Evolutionary conservation across 1,139 yeast genomes (phyloP).

Genomic region (Geotrichum cucujoidarum): DNA sequence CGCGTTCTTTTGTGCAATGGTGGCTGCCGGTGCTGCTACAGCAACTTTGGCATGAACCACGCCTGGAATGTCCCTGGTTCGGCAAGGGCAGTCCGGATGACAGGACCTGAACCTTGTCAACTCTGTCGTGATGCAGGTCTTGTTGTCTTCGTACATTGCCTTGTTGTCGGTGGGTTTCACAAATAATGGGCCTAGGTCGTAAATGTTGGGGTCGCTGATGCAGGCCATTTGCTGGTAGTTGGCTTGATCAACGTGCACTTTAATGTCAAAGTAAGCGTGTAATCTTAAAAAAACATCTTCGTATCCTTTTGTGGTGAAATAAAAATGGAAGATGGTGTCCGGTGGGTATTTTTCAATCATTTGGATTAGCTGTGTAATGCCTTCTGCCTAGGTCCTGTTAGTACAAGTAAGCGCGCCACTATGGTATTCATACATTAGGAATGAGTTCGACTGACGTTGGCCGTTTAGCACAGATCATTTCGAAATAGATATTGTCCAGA

Average conservation of each 20-base stretch:
- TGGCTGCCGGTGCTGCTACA: conserved; percentile 1
- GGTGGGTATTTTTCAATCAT: conserved; percentile 44
- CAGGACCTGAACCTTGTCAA: conserved; percentile 38
- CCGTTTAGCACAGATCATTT: conserved; percentile 52
- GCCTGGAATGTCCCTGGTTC: conserved; percentile 21
- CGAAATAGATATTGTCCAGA: conserved; percentile 50
- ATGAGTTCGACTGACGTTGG: background rate
- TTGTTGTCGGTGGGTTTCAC: background rate
- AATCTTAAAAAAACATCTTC: conserved; percentile 52
- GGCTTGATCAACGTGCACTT: conserved; percentile 37
- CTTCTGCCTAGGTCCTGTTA: conserved; percentile 34
- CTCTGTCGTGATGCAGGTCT: conserved; percentile 25
- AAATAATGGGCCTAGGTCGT: conserved; percentile 15
- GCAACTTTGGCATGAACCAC: conserved; percentile 10
- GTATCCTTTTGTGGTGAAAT: conserved; percentile 48
- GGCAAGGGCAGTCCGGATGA: conserved; percentile 26
- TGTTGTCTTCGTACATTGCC: conserved; percentile 12
- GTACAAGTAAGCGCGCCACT: conserved; percentile 38
- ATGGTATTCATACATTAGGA: conserved; percentile 30
- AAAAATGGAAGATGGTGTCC: conserved; percentile 42
- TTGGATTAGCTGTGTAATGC: conserved; percentile 39
- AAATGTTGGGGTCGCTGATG: conserved; percentile 20
- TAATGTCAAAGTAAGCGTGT: conserved; percentile 36
- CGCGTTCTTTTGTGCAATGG: background rate
- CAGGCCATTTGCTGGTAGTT: conserved; percentile 28